Conservation (phyloP, 805 yeast species). For the Metschnikowia drakensbergensis region DNA sequence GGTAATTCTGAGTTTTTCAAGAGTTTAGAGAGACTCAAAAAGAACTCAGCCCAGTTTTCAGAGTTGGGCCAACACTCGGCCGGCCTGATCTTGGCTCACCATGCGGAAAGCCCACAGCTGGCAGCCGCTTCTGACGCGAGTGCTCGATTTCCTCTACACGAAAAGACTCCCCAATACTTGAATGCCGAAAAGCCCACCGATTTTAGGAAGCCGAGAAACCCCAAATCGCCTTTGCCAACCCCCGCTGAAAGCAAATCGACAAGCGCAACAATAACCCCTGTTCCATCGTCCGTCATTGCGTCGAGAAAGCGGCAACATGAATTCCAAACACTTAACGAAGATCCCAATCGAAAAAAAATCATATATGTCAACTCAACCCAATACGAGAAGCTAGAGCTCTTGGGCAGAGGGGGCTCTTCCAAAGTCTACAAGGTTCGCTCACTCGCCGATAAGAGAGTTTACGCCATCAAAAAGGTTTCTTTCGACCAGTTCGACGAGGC, state of each 20-base stretch:
- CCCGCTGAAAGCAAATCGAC: constrained; percentile 2
- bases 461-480: constrained; percentile 77
- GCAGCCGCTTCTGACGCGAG: neutral
- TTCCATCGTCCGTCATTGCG: neutral
- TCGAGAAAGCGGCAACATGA: neutral
- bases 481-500: constrained; percentile 77
- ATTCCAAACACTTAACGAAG: constrained; percentile 10
- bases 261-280: constrained; percentile 1
- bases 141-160: constrained; percentile 9
- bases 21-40: constrained; percentile 16
- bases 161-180: constrained; percentile 8
- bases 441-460: constrained; percentile 47
- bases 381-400: constrained; percentile 70
- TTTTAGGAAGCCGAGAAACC: constrained; percentile 35
- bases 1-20: constrained; percentile 18
- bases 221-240: constrained; percentile 8
- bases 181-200: constrained; percentile 17
- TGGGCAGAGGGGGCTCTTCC: constrained; percentile 92
- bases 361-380: constrained; percentile 50
- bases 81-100: neutral
- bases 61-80: neutral
- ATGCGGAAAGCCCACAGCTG: neutral
- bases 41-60: constrained; percentile 5
- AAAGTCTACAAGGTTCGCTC: constrained; percentile 79
- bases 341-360: constrained; percentile 23